Evolutionary conservation across 2,329 filamentous ascomycete species (phyloP), one percentile per base, ranked within the genome.

Genomic region (Colletotrichum eleusines): DNA sequence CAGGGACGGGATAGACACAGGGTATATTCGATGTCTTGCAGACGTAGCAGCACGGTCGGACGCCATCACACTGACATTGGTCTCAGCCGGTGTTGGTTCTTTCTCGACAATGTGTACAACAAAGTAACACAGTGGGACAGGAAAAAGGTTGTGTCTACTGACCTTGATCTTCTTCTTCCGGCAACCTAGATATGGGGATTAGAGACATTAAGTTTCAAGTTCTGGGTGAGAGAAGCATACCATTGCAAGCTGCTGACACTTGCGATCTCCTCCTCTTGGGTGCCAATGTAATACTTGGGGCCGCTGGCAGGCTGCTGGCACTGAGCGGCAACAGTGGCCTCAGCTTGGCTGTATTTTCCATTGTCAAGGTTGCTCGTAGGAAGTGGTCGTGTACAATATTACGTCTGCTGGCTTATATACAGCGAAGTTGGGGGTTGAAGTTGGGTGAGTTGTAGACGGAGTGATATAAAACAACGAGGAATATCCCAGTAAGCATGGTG

Each of bases 81-180:
- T 48, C 26, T 61, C 20, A 61, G 58, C 38, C 26, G 9, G n/a
- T 1, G 8, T 31, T 33, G 8, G 4, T 33, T 11, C 8, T 31
- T 31, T 12, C 5, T 44, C n/a, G 9, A 14, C 38, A 8, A n/a
- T 14, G 38, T n/a, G 18, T 57, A 18, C 35, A 28, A 18, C 20
- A 35, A 23, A 7, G 23, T 12, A 23, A 18, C 23, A 48, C 11
- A n/a, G 9, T 16, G 11, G 26, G 20, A 33, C 8, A 33, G 12
- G 12, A 16, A 14, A 38, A 16, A 7, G 11, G 14, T 5, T 59
- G 3, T 40, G 5, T 14, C 7, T 40, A 26, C 58, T 63, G 14
- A 64, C 66, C 53, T 69, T 69, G 35, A 64, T 31, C 50, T 69
- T 69, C n/a, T 28, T 18, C 14, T 51, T 69, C 20, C 66, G 59